Evolutionary conservation across 2,329 filamentous ascomycete species (phyloP).

Genomic region (Rhynchosporium secalis): DNA sequence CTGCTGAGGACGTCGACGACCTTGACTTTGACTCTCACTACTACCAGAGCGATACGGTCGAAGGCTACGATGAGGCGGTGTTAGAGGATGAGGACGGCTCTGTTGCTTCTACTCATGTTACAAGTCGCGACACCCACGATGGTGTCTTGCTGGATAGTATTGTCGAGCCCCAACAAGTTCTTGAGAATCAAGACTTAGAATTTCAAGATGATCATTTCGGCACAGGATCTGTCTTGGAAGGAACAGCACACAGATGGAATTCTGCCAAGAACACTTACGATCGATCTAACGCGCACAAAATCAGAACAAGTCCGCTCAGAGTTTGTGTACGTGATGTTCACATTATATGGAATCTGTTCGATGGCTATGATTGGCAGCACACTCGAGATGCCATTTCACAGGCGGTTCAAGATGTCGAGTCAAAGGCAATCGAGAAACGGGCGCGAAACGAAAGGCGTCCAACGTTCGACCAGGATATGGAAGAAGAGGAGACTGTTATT

Average conservation of each 20-base stretch:
- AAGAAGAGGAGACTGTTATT: conserved; percentile 82
- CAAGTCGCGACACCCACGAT: conserved; percentile 46
- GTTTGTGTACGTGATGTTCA: conserved; percentile 83
- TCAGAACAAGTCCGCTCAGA: conserved; percentile 69
- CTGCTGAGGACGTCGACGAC: conserved; percentile 43
- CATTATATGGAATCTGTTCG: conserved; percentile 95
- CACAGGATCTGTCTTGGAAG: conserved; percentile 57
- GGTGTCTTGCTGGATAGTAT: conserved; percentile 48
- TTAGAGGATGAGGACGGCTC: conserved; percentile 42
- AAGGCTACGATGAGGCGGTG: conserved; percentile 34
- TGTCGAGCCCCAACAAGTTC: conserved; percentile 41
- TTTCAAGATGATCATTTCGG: conserved; percentile 80
- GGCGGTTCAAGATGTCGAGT: conserved; percentile 85
- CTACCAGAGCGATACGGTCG: conserved; percentile 44
- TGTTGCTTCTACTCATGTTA: conserved; percentile 34
- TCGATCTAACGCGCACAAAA: conserved; percentile 59
- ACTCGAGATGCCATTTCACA: conserved; percentile 85
- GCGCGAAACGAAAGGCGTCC: conserved; percentile 57
- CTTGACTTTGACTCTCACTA: conserved; percentile 49
- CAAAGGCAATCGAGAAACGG: conserved; percentile 74
- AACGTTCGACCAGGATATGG: conserved; percentile 62
- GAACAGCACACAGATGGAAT: conserved; percentile 77
- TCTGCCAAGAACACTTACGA: conserved; percentile 75
- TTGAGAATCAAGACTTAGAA: conserved; percentile 59
- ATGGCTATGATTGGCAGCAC: conserved; percentile 93